Evolutionary conservation across 1,139 yeast genomes (phyloP), one percentile per base, ranked within the genome.

Genomic region (Hansenula lynferdii): DNA sequence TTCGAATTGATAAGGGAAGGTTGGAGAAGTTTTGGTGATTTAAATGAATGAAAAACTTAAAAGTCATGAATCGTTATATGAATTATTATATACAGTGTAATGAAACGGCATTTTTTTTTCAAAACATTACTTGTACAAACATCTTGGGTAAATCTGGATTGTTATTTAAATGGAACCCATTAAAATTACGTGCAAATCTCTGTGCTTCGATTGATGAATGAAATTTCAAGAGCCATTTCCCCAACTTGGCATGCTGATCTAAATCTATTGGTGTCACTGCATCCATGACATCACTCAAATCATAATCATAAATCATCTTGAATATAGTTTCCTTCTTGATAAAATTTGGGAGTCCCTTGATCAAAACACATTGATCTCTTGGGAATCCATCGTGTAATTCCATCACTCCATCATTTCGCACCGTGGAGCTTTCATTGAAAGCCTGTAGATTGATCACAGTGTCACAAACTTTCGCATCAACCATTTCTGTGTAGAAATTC

Each of bases 1-100:
- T 83, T 83, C 77, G 85, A 78, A 48, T 58, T 86, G 19, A 70
- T 79, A 2, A 66, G 92, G 34, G 84, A 80, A 48, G 85, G 92
- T 28, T 86, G 96, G 96, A 74, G 87, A 51, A 71, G 77, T 22
- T 70, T 83, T 41, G 80, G 62, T 29, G 54, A 48, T 40, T 20
- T 30, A 25, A 24, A 21, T 14, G 31, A 34, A 14, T 28, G 16
- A 10, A 22, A 4, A 14, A 7, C 5, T 8, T 16, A n/a, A 39
- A 36, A 24, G 26, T 24, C 26, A 24, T 24, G 12, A 24, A 12
- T 15, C 26, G 15, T 24, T 12, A 24, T n/a, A n/a, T n/a, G 3
- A 4, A 12, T 16, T 18, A 14, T 5, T 25, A 15, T 24, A 18
- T 18, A n/a, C 14, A 20, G 7, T 9, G 11, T 22, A 9, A 7